Conservation (phyloP, 768 basidiomycete species). For the Mycena polygramma region DNA sequence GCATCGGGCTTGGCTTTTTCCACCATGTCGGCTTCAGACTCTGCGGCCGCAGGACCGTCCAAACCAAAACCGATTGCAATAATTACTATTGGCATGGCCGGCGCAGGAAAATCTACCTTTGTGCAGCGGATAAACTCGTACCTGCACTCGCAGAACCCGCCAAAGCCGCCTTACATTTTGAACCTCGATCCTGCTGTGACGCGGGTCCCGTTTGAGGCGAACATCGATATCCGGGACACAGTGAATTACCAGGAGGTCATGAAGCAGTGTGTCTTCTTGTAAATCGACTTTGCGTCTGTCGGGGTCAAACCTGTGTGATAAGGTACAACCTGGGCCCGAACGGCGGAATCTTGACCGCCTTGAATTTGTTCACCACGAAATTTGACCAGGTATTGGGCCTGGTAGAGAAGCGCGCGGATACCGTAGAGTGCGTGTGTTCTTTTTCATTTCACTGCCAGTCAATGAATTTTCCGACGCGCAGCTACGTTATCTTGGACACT, state of each 20-base stretch:
- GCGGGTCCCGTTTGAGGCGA: slow-evolving; percentile 92
- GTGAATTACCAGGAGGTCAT: slow-evolving; percentile 98
- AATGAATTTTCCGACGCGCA: slow-evolving; percentile 46
- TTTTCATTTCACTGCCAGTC: slow-evolving; percentile 2
- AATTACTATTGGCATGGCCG: slow-evolving; percentile 96
- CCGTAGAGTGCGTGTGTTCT: slow-evolving; percentile 78
- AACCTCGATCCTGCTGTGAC: slow-evolving; percentile 98
- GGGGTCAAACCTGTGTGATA: slow-evolving; percentile 38
- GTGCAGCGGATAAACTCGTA: slow-evolving; percentile 95
- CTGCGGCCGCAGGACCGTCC: slow-evolving; percentile 30
- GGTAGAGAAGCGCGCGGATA: slow-evolving; percentile 91
- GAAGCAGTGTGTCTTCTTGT: slow-evolving; percentile 87
- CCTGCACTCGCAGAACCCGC: slow-evolving; percentile 76
- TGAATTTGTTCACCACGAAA: slow-evolving; percentile 98
- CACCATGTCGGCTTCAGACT: slow-evolving; percentile 31
- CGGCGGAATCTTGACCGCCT: slow-evolving; percentile 95
- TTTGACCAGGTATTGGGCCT: slow-evolving; percentile 95
- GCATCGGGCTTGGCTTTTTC: slow-evolving; percentile 9
- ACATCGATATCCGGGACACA: slow-evolving; percentile 98
- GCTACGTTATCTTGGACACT: slow-evolving; percentile 95
- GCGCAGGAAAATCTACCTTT: slow-evolving; percentile 97
- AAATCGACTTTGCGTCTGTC: slow-evolving; percentile 32
- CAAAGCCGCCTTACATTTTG: slow-evolving; percentile 91
- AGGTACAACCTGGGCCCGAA: slow-evolving; percentile 99
- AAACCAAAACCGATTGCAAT: slow-evolving; percentile 83